Conservation (phyloP, 2,329 filamentous ascomycete genomes). For the Aspergillus fumigatus region DNA sequence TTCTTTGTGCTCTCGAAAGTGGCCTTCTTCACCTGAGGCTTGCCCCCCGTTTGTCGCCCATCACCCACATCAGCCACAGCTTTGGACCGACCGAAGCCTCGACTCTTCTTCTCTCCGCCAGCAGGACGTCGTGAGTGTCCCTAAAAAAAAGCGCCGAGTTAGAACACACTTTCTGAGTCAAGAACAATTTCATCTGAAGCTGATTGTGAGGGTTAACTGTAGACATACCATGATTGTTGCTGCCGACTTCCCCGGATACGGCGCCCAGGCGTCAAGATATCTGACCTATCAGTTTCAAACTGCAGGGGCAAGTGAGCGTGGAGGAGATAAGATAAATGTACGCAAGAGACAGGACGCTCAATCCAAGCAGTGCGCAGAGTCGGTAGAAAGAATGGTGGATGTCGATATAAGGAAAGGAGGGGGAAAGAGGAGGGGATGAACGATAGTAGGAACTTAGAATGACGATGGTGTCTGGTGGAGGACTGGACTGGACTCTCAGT, state of each 20-base stretch:
- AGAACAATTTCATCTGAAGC: background rate
- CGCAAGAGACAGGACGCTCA: slow-evolving; percentile 13
- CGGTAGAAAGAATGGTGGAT: slow-evolving; percentile 4
- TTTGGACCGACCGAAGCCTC: slow-evolving; percentile 40
- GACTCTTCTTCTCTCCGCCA: slow-evolving; percentile 41
- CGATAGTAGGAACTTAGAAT: slow-evolving; percentile 4
- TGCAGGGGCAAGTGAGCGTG: slow-evolving; percentile 8
- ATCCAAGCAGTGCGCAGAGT: slow-evolving; percentile 8
- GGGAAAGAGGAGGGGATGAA: slow-evolving; percentile 7
- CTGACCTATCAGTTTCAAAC: slow-evolving; percentile 22
- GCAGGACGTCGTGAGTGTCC: slow-evolving; percentile 42
- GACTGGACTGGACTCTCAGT: background rate
- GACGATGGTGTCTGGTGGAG: slow-evolving; percentile 10
- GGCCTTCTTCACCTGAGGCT: slow-evolving; percentile 83
- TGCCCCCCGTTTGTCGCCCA: slow-evolving; percentile 44
- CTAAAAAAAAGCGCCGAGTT: slow-evolving; percentile 22
- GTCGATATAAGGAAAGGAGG: slow-evolving; percentile 2
- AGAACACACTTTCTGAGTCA: slow-evolving; percentile 3
- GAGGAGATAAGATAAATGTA: slow-evolving; percentile 12
- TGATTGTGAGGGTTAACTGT: background rate
- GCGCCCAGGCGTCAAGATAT: slow-evolving; percentile 30
- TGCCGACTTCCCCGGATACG: slow-evolving; percentile 23
- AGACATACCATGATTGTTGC: slow-evolving; percentile 32
- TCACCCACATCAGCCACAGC: slow-evolving; percentile 39
- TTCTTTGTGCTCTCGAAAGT: slow-evolving; percentile 96